A percentile compares a stretch with the other conserved stretches of the same genome.
phyloP scores from a whole-genome alignment of 2,329 filamentous ascomycete species.

The Sphaerulina populicola region DNA sequence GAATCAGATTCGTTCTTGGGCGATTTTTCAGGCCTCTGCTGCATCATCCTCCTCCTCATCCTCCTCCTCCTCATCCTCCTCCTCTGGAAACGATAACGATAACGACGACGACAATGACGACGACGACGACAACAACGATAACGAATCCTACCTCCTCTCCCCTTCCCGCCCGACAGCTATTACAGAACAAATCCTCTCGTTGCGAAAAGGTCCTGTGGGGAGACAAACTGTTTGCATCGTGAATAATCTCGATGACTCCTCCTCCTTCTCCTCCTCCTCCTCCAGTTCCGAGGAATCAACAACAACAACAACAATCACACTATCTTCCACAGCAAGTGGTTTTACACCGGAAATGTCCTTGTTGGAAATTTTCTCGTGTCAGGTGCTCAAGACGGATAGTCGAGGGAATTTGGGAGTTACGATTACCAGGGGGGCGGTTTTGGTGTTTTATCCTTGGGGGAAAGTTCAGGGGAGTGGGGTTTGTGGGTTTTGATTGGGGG shows the following conservation, averaged over 20 bases:
- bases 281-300: too few species aligned
- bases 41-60: conserved; percentile 37
- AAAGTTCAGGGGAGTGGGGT: conserved; percentile 18
- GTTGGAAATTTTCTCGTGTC: conserved; percentile 42
- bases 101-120: too few species aligned
- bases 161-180: too few species aligned
- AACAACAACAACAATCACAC: conserved; percentile 14
- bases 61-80: too few species aligned
- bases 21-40: conserved; percentile 35
- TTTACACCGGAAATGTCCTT: conserved; percentile 23
- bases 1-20: conserved; percentile 45
- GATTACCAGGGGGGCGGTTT: conserved; percentile 10
- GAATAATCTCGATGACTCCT: conserved; percentile 25
- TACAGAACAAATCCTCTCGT: too few species aligned
- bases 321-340: conserved; percentile 24
- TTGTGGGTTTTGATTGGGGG: conserved; percentile 14
- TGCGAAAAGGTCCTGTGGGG: conserved; percentile 6
- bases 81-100: too few species aligned
- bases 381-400: conserved; percentile 36
- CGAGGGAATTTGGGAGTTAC: conserved; percentile 35
- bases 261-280: too few species aligned
- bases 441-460: conserved; percentile 15
- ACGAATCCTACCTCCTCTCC: too few species aligned
- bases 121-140: too few species aligned
- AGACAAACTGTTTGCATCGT: conserved; percentile 33